Evolutionary conservation across 1,284 basidiomycete genomes (phyloP).

Genomic region (Sporisorium exsertum): DNA sequence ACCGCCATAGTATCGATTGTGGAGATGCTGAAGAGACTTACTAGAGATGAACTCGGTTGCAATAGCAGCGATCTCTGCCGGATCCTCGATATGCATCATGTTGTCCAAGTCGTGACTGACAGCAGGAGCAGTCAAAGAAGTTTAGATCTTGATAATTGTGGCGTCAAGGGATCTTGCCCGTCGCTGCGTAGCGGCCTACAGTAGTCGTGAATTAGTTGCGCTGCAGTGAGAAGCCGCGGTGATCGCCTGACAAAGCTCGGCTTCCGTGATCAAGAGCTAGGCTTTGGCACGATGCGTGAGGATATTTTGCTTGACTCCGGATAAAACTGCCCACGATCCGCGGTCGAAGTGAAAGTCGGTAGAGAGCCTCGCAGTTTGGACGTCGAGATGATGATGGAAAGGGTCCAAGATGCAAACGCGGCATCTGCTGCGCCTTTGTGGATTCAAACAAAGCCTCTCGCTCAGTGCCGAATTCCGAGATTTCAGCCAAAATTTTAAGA

Average conservation of each 20-base stretch:
- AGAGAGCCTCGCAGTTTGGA: neutral
- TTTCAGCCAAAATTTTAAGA: conserved; percentile 22
- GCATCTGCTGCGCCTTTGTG: conserved; percentile 12
- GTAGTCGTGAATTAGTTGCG: neutral
- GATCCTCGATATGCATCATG: conserved; percentile 61
- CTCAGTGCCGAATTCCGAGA: conserved; percentile 31
- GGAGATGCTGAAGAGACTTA: neutral
- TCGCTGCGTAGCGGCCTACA: neutral
- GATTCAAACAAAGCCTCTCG: neutral
- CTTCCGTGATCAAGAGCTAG: neutral
- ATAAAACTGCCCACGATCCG: neutral
- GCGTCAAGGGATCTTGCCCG: neutral
- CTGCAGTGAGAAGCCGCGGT: neutral
- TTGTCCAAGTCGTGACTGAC: neutral
- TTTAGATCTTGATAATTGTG: too few species aligned
- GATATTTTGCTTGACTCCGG: neutral
- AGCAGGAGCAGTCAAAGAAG: neutral
- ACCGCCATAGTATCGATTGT: neutral
- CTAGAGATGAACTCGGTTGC: conserved; percentile 63
- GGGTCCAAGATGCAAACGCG: conserved; percentile 34
- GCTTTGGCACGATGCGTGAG: too few species aligned
- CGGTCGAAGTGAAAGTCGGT: neutral
- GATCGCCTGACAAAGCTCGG: neutral
- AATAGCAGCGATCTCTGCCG: conserved; percentile 66
- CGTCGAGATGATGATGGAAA: conserved; percentile 27